Percentiles rank a stretch among this genome's conserved stretches.
phyloP scores from a whole-genome alignment of 108 stramenopile genomes.

The Cyclostephanos invisitatus region DNA sequence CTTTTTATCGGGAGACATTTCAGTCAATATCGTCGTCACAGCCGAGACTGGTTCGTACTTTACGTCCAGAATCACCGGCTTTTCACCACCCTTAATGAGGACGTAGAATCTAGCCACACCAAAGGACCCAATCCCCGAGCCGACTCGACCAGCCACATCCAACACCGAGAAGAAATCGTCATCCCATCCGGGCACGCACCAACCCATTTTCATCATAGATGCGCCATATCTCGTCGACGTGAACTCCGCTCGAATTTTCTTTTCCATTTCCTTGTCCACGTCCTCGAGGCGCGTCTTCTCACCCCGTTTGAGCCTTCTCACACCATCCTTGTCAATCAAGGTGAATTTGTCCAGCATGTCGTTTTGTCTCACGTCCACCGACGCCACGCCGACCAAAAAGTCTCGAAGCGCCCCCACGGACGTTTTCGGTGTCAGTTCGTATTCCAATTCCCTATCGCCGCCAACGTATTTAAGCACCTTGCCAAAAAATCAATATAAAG shows the following conservation, averaged over 20 bases:
- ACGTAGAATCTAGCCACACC: conserved; percentile 74
- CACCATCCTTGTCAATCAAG: conserved; percentile 28
- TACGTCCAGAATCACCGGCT: conserved; percentile 59
- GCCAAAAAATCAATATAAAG: too few species aligned
- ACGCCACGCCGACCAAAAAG: conserved; percentile 44
- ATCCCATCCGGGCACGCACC: conserved; percentile 56
- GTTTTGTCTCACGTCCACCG: conserved; percentile 24
- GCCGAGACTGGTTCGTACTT: conserved; percentile 59
- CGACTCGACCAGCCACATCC: conserved; percentile 59
- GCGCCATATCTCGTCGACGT: conserved; percentile 55
- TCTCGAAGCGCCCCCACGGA: conserved; percentile 42
- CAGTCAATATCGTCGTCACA: conserved; percentile 35
- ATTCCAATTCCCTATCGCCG: conserved; percentile 46
- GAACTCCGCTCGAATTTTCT: conserved; percentile 48
- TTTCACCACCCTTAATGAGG: conserved; percentile 53
- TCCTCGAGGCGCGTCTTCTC: conserved; percentile 41
- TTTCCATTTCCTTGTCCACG: conserved; percentile 40
- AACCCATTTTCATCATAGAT: conserved; percentile 68
- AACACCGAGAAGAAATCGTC: conserved; percentile 51
- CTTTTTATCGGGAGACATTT: conserved; percentile 11
- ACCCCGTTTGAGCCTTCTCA: conserved; percentile 23
- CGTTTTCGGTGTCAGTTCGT: conserved; percentile 56
- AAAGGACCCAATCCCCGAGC: conserved; percentile 55
- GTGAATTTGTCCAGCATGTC: conserved; percentile 56
- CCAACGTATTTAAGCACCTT: conserved; percentile 50